A percentile compares a stretch with the other conserved stretches of the same genome.
phyloP scores from a whole-genome alignment of 805 yeast species.

The Starmerella potacharoeniae region DNA sequence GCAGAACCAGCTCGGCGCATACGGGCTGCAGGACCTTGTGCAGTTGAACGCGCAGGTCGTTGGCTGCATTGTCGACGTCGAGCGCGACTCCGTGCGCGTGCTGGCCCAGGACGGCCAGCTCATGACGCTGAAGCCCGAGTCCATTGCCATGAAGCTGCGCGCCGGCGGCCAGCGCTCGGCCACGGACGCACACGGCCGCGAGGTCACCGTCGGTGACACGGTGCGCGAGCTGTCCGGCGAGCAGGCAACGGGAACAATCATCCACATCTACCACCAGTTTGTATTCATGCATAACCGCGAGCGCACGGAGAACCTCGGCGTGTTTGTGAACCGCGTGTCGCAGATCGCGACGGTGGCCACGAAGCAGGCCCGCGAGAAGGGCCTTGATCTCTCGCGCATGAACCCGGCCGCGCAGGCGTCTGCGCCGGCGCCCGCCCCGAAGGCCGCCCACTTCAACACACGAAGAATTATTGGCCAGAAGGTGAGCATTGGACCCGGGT shows the following conservation, averaged over 20 bases:
- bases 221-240: slow-evolving; percentile 80
- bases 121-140: slow-evolving; percentile 58
- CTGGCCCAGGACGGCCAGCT: slow-evolving; percentile 73
- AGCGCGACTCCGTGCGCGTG: slow-evolving; percentile 72
- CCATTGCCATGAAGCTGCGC: slow-evolving; percentile 66
- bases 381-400: slow-evolving; percentile 71
- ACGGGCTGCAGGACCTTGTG: slow-evolving; percentile 79
- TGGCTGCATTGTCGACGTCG: slow-evolving; percentile 83
- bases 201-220: slow-evolving; percentile 80
- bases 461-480: slow-evolving; percentile 56
- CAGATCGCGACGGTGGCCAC: slow-evolving; percentile 77
- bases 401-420: slow-evolving; percentile 47
- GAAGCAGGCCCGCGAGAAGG: slow-evolving; percentile 57
- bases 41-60: slow-evolving; percentile 75
- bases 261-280: slow-evolving; percentile 72
- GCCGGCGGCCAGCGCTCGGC: slow-evolving; percentile 58
- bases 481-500: slow-evolving; percentile 80
- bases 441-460: slow-evolving; percentile 20
- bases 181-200: slow-evolving; percentile 74
- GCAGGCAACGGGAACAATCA: slow-evolving; percentile 73
- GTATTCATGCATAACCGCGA: slow-evolving; percentile 74
- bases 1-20: slow-evolving; percentile 60
- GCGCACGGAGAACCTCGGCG: slow-evolving; percentile 76
- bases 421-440: slow-evolving; percentile 40
- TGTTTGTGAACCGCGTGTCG: slow-evolving; percentile 66